These are phyloP conservation scores for Saxophila tyrrhenica DNA, from an alignment of 495 filamentous ascomycete genomes.

Conservation along the genomic window DNA sequence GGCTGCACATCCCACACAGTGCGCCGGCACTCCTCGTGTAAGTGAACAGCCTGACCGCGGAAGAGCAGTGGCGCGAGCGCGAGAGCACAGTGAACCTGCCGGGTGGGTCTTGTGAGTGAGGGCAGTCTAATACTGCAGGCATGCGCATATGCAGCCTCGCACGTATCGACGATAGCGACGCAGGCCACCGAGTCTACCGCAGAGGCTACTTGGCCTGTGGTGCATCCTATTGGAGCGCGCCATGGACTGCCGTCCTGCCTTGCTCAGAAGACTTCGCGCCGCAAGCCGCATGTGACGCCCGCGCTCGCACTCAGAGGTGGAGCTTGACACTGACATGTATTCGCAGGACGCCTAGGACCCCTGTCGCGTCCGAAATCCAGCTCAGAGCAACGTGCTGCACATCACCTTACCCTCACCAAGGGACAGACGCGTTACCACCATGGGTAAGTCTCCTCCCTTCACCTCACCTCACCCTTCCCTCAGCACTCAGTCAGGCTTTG, in stretches of 20 bases:
- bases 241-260: neutral
- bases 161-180: neutral
- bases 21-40: neutral
- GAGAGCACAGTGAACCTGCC: neutral
- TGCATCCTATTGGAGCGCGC: neutral
- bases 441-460: neutral
- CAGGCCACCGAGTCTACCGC: neutral
- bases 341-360: neutral
- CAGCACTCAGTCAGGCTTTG: neutral
- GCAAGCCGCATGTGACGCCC: neutral
- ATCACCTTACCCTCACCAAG: neutral
- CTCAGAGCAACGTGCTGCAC: neutral
- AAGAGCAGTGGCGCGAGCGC: slow-evolving; percentile 1
- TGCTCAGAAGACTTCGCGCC: neutral
- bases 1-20: neutral
- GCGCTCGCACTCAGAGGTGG: neutral
- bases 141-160: neutral
- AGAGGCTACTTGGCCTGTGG: neutral
- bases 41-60: neutral
- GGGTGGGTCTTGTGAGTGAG: neutral
- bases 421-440: neutral
- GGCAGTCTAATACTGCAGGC: neutral
- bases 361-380: neutral
- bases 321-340: neutral
- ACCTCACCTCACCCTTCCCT: neutral